Evolutionary conservation across 2,329 filamentous ascomycete genomes (phyloP), one percentile per base, ranked within the genome.

Genomic region (Fonsecaea erecta): DNA sequence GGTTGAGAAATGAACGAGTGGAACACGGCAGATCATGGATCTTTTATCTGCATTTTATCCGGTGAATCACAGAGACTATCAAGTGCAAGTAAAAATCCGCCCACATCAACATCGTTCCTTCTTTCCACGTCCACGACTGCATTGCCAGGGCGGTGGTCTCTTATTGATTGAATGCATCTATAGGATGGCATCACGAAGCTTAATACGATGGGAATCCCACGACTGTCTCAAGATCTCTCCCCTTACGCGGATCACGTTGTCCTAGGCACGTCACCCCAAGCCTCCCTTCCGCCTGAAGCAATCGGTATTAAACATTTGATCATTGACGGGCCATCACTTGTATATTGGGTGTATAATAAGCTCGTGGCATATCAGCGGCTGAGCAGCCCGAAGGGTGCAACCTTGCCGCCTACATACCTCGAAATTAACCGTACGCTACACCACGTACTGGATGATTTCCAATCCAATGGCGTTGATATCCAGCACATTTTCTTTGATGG

Each of bases 401-500:
- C 78, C 12, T 34, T 46, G 14, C 80, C 85, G 32, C 86, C 89
- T 4, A 83, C 86, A 0, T 92, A 93, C 76, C 72, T 79, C 11
- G 81, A 89, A 48, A 81, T 95, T 51, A 88, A 86, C 14, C 75
- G 80, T 6, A 82, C 84, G 18, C 83, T 86, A 2, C 75, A 89
- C 57, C 74, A 76, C 24, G 94, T 89, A 83, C 80, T 97, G 1
- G 79, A 88, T 26, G 76, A 82, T 37, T 77, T 96, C 16, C 79
- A 81, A 56, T 72, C 72, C 2, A 81, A 83, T 63, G 82, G 84
- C 60, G 83, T 90, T 56, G 78, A 57, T 51, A 35, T 57, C 11
- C 34, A 70, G 91, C 88, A 70, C 83, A 53, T 97, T 60, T 93
- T 90, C 75, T 97, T 98, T 72, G 94, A 98, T 75, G 93, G 93